A percentile compares a stretch with the other conserved stretches of the same genome.
Conservation (phyloP, 2,329 filamentous ascomycete species). For the Aspergillus sclerotialis region DNA sequence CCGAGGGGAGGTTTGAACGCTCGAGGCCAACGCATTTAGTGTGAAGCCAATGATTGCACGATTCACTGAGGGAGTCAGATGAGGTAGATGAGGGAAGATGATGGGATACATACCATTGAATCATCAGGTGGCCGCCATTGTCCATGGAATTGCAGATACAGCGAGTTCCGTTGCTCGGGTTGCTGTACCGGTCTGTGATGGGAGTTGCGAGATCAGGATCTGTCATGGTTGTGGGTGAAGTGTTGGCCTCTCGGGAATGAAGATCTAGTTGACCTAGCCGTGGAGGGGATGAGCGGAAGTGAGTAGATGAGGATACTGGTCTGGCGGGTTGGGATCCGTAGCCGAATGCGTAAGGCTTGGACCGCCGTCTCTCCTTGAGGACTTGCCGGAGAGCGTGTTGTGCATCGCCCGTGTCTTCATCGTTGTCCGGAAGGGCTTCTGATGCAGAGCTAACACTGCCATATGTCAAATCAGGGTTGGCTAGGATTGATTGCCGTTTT, state of each 20-base stretch:
- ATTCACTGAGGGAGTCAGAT: conserved; percentile 39
- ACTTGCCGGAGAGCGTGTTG: conserved; percentile 43
- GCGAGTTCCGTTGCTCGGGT: conserved; percentile 47
- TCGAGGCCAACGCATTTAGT: conserved; percentile 52
- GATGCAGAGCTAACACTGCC: conserved; percentile 22
- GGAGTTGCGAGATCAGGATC: conserved; percentile 47
- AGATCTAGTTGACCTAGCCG: conserved; percentile 29
- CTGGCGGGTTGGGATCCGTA: conserved; percentile 23
- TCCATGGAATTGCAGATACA: conserved; percentile 52
- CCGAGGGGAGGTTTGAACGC: conserved; percentile 37
- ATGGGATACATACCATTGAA: conserved; percentile 47
- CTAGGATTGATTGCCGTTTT: conserved; percentile 23
- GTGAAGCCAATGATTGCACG: conserved; percentile 58
- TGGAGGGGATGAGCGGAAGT: conserved; percentile 40
- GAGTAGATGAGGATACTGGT: conserved; percentile 24
- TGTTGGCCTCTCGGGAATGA: conserved; percentile 33
- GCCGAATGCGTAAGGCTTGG: conserved; percentile 20
- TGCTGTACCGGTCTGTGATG: conserved; percentile 46
- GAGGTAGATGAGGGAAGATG: background rate
- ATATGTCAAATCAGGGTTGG: conserved; percentile 26
- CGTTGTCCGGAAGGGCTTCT: conserved; percentile 18
- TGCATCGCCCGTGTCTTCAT: conserved; percentile 34
- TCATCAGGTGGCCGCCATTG: conserved; percentile 50
- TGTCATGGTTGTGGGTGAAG: conserved; percentile 45
- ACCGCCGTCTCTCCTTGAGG: conserved; percentile 27